Evolutionary conservation across 2,329 filamentous ascomycete genomes (phyloP).

Genomic region (Pseudogymnoascus sp.): DNA sequence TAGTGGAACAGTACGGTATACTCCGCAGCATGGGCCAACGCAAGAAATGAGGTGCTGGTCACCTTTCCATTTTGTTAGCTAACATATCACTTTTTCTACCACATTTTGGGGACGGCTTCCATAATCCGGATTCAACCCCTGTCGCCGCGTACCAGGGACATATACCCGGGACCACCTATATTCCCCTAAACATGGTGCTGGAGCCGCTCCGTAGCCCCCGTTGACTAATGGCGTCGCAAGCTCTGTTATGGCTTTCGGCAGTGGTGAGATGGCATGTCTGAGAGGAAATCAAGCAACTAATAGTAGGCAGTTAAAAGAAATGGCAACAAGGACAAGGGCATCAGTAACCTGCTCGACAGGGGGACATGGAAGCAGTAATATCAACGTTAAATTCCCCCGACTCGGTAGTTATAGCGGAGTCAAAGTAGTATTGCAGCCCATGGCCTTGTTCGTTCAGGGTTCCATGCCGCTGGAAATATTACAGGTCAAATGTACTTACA

Average conservation of each 20-base stretch:
- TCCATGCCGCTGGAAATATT: neutral
- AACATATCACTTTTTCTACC: neutral
- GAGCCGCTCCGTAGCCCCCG: neutral
- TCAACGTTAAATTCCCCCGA: constrained; percentile 3
- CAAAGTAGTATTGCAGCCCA: neutral
- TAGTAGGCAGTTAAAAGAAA: neutral
- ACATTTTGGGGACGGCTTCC: neutral
- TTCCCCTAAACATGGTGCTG: neutral
- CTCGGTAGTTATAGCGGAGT: neutral
- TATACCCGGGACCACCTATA: constrained; percentile 7
- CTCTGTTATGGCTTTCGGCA: neutral
- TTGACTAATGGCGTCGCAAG: neutral
- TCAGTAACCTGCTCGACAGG: neutral
- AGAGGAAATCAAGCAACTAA: neutral
- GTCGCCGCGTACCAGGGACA: neutral
- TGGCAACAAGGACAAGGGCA: neutral
- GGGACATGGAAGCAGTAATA: neutral
- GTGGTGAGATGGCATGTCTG: neutral
- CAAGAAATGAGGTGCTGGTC: neutral
- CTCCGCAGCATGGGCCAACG: neutral
- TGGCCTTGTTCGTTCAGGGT: neutral
- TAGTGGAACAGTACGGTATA: neutral
- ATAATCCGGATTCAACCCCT: neutral
- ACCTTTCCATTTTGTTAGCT: neutral
- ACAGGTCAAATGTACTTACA: neutral